phyloP scores from a whole-genome alignment of 2,329 filamentous ascomycete species.

The Orbilia ellipsospora region DNA sequence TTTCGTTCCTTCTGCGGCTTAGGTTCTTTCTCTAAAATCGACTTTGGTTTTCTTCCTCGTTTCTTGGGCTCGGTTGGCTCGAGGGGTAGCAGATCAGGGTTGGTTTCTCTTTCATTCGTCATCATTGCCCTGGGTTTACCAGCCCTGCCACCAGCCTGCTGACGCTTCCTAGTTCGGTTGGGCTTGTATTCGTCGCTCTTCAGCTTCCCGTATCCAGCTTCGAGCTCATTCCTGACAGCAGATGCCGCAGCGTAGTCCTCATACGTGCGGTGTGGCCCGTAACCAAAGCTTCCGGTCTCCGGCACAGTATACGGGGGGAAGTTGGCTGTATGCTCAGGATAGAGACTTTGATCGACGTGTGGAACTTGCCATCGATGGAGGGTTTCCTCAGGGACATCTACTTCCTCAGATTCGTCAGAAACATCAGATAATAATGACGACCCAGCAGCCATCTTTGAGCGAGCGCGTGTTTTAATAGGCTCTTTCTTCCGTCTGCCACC shows the following conservation, averaged over 20 bases:
- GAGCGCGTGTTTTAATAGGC: conserved; percentile 23
- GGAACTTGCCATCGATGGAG: conserved; percentile 33
- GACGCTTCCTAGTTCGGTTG: conserved; percentile 26
- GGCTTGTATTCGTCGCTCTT: conserved; percentile 9
- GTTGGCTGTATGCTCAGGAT: conserved; percentile 28
- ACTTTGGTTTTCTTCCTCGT: conserved; percentile 29
- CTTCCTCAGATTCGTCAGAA: conserved; percentile 7
- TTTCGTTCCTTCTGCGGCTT: conserved; percentile 26
- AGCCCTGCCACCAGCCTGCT: conserved; percentile 46
- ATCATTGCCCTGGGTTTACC: conserved; percentile 21
- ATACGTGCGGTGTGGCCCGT: conserved; percentile 15
- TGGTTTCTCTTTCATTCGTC: conserved; percentile 37
- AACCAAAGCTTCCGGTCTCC: conserved; percentile 27
- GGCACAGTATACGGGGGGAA: conserved; percentile 47
- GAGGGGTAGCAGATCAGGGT: conserved; percentile 31
- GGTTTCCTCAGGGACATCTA: conserved; percentile 10
- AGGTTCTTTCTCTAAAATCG: conserved; percentile 1
- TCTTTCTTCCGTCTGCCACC: conserved; percentile 1
- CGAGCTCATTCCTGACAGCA: conserved; percentile 33
- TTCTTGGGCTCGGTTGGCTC: conserved; percentile 20
- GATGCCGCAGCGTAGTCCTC: conserved; percentile 37
- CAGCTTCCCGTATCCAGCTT: conserved; percentile 19
- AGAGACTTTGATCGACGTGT: conserved; percentile 14
- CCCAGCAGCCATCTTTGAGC: conserved; percentile 21
- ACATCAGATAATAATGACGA: conserved; percentile 18